phyloP scores from a whole-genome alignment of 2,329 filamentous ascomycete genomes.

The Ophiostoma angusticollis region DNA sequence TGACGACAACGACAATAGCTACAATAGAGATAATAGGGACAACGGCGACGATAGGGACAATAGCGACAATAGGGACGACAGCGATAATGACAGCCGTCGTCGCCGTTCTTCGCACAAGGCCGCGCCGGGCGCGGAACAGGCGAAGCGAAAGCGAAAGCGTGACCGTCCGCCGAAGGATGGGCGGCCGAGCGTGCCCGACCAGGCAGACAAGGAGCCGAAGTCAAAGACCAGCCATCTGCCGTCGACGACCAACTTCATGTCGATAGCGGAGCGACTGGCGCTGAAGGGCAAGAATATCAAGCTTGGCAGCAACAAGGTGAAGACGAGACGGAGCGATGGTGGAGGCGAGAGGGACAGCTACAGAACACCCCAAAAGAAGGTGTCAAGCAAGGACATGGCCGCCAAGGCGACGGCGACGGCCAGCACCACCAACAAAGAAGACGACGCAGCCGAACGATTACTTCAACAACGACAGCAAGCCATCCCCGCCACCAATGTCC shows the following conservation, averaged over 20 bases:
- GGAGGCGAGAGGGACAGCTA: neutral
- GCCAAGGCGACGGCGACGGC: neutral
- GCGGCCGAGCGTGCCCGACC: constrained; percentile 7
- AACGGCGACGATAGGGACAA: constrained; percentile 14
- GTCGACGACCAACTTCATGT: constrained; percentile 29
- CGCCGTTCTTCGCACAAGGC: neutral
- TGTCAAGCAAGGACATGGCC: too few relatives aligned
- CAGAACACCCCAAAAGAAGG: too few relatives aligned
- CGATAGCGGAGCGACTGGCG: constrained; percentile 45
- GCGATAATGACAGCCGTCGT: constrained; percentile 10
- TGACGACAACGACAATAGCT: neutral
- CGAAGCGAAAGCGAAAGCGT: constrained; percentile 17
- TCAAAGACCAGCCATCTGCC: constrained; percentile 8
- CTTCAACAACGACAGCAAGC: too few relatives aligned
- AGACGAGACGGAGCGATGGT: neutral
- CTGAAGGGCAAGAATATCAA: constrained; percentile 40
- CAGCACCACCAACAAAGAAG: too few relatives aligned
- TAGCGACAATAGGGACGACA: constrained; percentile 21
- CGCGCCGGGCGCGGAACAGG: too few relatives aligned
- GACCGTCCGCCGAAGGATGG: constrained; percentile 23
- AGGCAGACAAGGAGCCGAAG: too few relatives aligned
- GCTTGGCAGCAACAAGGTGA: constrained; percentile 21
- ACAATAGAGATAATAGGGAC: constrained; percentile 2
- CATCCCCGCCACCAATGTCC: too few relatives aligned
- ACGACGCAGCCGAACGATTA: too few relatives aligned